These are phyloP conservation scores for Cyberlindnera lachancei DNA, from an alignment of 805 yeast species.

Conservation along the genomic window DNA sequence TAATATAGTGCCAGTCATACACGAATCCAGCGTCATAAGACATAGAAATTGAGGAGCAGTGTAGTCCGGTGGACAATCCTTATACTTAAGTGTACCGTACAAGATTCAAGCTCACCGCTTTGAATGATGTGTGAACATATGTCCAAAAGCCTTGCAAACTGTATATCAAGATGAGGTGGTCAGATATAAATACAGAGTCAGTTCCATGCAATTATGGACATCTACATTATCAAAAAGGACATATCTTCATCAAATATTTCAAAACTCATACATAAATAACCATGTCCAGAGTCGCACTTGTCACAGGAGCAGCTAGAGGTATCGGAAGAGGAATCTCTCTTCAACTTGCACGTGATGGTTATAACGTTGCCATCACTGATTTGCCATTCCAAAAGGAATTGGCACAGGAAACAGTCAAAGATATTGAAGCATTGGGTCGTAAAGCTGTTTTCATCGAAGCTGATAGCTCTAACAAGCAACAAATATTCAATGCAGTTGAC, in stretches of 20 bases:
- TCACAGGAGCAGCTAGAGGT: constrained; percentile 89
- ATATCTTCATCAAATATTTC: not conserved
- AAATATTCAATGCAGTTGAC: constrained; percentile 23
- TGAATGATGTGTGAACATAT: too few species aligned
- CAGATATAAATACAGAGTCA: too few species aligned
- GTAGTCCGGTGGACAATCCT: too few species aligned
- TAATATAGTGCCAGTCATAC: too few species aligned
- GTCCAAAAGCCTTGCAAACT: too few species aligned
- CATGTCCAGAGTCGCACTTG: constrained; percentile 43
- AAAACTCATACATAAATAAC: not conserved
- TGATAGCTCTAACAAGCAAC: constrained; percentile 20
- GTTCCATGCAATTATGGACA: too few species aligned
- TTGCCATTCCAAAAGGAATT: constrained; percentile 16
- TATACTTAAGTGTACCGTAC: too few species aligned
- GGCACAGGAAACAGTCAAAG: constrained; percentile 20
- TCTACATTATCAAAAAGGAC: not conserved
- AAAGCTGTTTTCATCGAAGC: constrained; percentile 21
- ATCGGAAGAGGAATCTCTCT: constrained; percentile 77
- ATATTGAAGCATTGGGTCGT: constrained; percentile 15
- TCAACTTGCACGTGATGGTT: constrained; percentile 72
- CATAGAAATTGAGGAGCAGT: too few species aligned
- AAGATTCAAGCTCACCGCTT: too few species aligned
- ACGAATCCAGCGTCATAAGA: too few species aligned
- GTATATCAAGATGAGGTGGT: too few species aligned
- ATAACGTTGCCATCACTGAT: constrained; percentile 29